Base-by-base conservation (phyloP, 768 basidiomycete genomes). In the Kwoniella sp. region DNA sequence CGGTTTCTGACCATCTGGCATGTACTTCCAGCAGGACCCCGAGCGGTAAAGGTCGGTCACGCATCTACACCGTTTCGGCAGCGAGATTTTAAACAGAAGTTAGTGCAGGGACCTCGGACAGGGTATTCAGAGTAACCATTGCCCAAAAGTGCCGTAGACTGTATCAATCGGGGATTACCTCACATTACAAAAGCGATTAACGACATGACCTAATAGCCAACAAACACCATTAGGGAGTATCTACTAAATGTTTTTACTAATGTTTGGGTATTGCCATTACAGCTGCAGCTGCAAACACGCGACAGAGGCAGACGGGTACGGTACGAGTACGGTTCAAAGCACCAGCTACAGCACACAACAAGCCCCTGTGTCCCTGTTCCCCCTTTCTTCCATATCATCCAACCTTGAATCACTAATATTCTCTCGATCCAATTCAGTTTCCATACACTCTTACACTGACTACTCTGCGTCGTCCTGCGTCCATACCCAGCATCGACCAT, bases 401-500 rank as follows among this genome's bases (percentile, higher is more conserved):
- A 45, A 45, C 41, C 41, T 45, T 45, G 17, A 5, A 5, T 3
- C 41, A 11, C 17, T 45, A 17, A 45, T 20, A 17, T 17, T 45
- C 41, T 45, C 20, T 45, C 41, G 20, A 45, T 45, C 20, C 41
- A 45, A 3, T 45, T 17, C 41, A 45, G 5, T 34, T 17, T 3
- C 11, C 34, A 37, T 17, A 11, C 15, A 45, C 41, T 45, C 41
- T 11, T 45, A 9, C 41, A 7, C 41, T 17, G n/a, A n/a, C n/a
- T n/a, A n/a, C n/a, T n/a, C n/a, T n/a, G n/a, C n/a, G n/a, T n/a
- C n/a, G n/a, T n/a, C n/a, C n/a, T n/a, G n/a, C 41, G 12, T 11
- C 41, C 4, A 20, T 30, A 52, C 51, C 51, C 51, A 26, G 51
- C 51, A 52, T 52, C 51, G 25, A 26, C 20, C 12, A 52, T 52